These are phyloP conservation scores for Barnettozyma vustinii DNA, from an alignment of 805 yeast species.

Conservation along the genomic window DNA sequence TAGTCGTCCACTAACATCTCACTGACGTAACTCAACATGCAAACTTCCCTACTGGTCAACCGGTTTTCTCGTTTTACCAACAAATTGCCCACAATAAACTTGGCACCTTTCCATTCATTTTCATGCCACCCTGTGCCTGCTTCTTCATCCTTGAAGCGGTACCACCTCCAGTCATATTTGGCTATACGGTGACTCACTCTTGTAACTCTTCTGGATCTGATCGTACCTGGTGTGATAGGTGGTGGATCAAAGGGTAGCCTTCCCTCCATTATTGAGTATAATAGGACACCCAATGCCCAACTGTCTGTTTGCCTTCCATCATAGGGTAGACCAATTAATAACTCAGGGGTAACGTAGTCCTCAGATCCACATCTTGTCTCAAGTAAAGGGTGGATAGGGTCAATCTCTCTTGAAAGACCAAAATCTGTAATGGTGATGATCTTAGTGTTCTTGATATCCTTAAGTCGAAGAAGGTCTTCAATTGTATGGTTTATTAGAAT, in stretches of 20 bases:
- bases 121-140: slow-evolving; percentile 14
- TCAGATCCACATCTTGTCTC: slow-evolving; percentile 94
- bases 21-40: slow-evolving; percentile 32
- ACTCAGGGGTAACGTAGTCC: slow-evolving; percentile 93
- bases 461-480: slow-evolving; percentile 23
- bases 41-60: slow-evolving; percentile 29
- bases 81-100: slow-evolving; percentile 43
- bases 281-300: slow-evolving; percentile 93
- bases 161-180: slow-evolving; percentile 90
- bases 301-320: slow-evolving; percentile 89
- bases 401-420: slow-evolving; percentile 75
- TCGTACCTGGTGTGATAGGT: slow-evolving; percentile 37
- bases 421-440: slow-evolving; percentile 74
- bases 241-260: slow-evolving; percentile 90
- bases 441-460: slow-evolving; percentile 23
- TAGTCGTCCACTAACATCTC: slow-evolving; percentile 11
- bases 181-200: slow-evolving; percentile 87
- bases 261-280: slow-evolving; percentile 79
- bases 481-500: slow-evolving; percentile 45
- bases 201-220: slow-evolving; percentile 38
- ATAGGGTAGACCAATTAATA: slow-evolving; percentile 83
- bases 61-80: slow-evolving; percentile 45
- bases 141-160: slow-evolving; percentile 34
- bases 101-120: slow-evolving; percentile 41
- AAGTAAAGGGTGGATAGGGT: slow-evolving; percentile 54